Base-by-base conservation (phyloP, 208 protist species). In the Leishmania turanica region DNA sequence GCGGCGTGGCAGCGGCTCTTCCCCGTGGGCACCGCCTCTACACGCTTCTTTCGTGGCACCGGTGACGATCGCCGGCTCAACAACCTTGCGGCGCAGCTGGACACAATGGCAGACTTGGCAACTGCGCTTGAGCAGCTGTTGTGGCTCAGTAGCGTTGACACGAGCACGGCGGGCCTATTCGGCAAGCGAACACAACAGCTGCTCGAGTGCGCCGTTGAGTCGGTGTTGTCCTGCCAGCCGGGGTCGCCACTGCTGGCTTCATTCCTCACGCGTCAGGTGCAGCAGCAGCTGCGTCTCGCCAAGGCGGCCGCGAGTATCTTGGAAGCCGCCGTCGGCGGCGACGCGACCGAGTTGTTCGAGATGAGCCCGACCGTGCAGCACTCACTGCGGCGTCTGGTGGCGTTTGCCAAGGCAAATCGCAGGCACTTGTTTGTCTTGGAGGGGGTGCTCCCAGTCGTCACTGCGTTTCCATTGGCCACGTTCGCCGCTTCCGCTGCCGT, bases 31-130 rank as follows among this genome's bases (percentile, higher is more conserved):
- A 84, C 90, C 56, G 88, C 89, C 34, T 85, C 84, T 31, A 54
- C 79, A 21, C 91, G 92, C 81, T 89, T 87, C 49, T 91, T 94
- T 69, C 77, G 58, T n/a, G 72, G 82, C 68, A 88, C 85, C 4
- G 87, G 86, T 42, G 73, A 90, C 49, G 85, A 89, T 75, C 34
- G 56, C 0, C 77, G 54, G 15, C 78, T 92, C 42, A 95, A 95
- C 84, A 77, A 69, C 49, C 82, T 93, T 68, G 87, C 89, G 76
- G 89, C 91, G 34, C 75, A 84, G 37, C 83, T 96, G 68, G 87
- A 92, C 45, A 73, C 83, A 5, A 89, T 90, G 49, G 85, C 79
- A 8, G 84, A 81, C 53, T 65, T 96, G 58, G 77, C 84, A 3
- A 53, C 80, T 8, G 87, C 85, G 47, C 69, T 92, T n/a, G 91